Percentiles rank a stretch among this genome's conserved stretches.
phyloP scores from a whole-genome alignment of 768 basidiomycete species.

The Wakefieldia striispora region DNA sequence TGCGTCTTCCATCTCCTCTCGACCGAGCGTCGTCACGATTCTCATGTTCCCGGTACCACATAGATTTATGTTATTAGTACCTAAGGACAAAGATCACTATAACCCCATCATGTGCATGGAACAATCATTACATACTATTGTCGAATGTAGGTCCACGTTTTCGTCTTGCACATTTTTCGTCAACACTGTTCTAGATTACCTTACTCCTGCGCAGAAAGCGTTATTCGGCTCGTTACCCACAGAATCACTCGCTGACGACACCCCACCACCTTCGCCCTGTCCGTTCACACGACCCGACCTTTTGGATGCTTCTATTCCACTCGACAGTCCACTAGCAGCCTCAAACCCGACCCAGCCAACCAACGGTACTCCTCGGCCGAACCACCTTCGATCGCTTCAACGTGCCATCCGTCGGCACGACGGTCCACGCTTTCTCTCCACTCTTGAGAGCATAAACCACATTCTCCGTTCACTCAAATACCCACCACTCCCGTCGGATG shows the following conservation, averaged over 20 bases:
- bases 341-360: slow-evolving; percentile 21
- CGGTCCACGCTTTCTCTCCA: slow-evolving; percentile 67
- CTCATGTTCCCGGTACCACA: not conserved
- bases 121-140: slow-evolving; percentile 64
- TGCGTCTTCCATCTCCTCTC: slow-evolving; percentile 27
- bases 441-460: slow-evolving; percentile 60
- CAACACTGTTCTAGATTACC: slow-evolving; percentile 48
- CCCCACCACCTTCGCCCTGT: slow-evolving; percentile 35
- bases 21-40: not conserved
- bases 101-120: slow-evolving; percentile 82
- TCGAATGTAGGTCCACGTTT: slow-evolving; percentile 55
- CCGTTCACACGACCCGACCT: slow-evolving; percentile 32
- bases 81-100: slow-evolving; percentile 85
- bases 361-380: slow-evolving; percentile 14
- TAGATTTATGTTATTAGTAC: slow-evolving; percentile 75
- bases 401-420: slow-evolving; percentile 68
- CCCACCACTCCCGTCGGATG: slow-evolving; percentile 52
- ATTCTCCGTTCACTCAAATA: slow-evolving; percentile 66
- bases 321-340: slow-evolving; percentile 25
- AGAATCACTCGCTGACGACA: slow-evolving; percentile 27
- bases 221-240: slow-evolving; percentile 67
- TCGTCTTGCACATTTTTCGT: slow-evolving; percentile 1
- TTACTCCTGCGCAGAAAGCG: slow-evolving; percentile 61
- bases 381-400: slow-evolving; percentile 59
- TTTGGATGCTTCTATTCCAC: slow-evolving; percentile 33